A percentile compares a stretch with the other conserved stretches of the same genome.
Conservation (phyloP, 2,329 filamentous ascomycete genomes). For the Aspergillus sp. region DNA sequence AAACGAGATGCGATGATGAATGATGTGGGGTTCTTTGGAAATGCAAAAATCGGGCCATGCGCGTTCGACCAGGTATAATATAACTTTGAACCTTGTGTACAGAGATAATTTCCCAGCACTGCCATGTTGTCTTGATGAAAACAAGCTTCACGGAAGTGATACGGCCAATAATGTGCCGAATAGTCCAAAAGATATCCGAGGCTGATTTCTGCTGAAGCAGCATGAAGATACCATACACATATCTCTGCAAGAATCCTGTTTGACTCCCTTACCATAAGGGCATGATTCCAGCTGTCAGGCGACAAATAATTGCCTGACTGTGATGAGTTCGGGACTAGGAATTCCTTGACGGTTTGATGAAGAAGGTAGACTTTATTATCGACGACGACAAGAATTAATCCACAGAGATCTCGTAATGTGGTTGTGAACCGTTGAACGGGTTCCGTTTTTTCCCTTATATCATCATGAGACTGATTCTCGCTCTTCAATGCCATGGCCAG, state of each 20-base stretch:
- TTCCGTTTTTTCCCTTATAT: conserved; percentile 1
- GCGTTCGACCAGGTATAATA: not conserved
- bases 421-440: conserved; percentile 1
- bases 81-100: not conserved
- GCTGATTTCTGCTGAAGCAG: not conserved
- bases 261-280: conserved; percentile 1
- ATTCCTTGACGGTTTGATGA: conserved; percentile 19
- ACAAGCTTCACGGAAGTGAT: not conserved
- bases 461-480: not conserved
- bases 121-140: not conserved
- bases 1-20: not conserved
- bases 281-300: conserved; percentile 4
- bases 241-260: conserved; percentile 2
- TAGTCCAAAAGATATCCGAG: not conserved
- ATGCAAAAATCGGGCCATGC: not conserved
- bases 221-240: conserved; percentile 4
- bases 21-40: not conserved
- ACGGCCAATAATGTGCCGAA: not conserved
- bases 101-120: not conserved
- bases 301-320: not conserved
- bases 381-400: conserved; percentile 8
- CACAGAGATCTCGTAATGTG: conserved; percentile 11
- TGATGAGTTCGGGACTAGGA: conserved; percentile 7
- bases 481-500: conserved; percentile 1
- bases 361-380: conserved; percentile 13